Evolutionary conservation across 2,329 filamentous ascomycete species (phyloP).

Genomic region (Tolypocladium nubicola): DNA sequence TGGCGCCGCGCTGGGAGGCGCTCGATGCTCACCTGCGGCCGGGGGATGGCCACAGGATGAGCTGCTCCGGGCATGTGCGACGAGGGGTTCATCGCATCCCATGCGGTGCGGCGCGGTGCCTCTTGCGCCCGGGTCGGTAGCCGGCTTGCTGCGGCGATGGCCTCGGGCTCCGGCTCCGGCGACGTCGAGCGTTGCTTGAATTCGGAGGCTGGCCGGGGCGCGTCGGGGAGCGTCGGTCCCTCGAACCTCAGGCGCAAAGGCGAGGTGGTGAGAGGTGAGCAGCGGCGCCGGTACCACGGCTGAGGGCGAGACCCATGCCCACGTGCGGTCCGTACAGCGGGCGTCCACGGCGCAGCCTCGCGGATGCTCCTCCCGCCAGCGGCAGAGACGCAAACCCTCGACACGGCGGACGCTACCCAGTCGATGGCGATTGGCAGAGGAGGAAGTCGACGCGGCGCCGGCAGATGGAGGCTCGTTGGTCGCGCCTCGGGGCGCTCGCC

Average conservation of each 20-base stretch:
- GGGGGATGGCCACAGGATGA: constrained; percentile 49
- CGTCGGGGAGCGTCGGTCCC: background rate
- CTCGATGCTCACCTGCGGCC: constrained; percentile 73
- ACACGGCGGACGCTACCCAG: background rate
- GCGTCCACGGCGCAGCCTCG: background rate
- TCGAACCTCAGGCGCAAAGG: background rate
- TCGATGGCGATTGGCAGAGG: background rate
- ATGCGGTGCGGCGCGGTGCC: background rate
- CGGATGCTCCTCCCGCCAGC: background rate
- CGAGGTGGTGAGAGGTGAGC: background rate
- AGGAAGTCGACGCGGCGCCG: background rate
- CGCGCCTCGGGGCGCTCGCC: background rate
- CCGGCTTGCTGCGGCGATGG: background rate
- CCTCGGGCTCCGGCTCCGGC: background rate
- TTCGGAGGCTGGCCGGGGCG: background rate
- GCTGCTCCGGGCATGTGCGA: background rate
- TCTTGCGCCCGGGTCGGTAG: background rate
- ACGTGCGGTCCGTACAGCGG: background rate
- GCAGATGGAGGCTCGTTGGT: background rate
- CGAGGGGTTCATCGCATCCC: constrained; percentile 18
- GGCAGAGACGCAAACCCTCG: background rate
- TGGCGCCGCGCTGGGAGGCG: constrained; percentile 60
- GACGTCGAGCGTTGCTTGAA: background rate
- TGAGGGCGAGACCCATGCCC: background rate
- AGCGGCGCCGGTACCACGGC: background rate